Conservation (phyloP, 306 rosid species). For the Albizia julibrissin region DNA sequence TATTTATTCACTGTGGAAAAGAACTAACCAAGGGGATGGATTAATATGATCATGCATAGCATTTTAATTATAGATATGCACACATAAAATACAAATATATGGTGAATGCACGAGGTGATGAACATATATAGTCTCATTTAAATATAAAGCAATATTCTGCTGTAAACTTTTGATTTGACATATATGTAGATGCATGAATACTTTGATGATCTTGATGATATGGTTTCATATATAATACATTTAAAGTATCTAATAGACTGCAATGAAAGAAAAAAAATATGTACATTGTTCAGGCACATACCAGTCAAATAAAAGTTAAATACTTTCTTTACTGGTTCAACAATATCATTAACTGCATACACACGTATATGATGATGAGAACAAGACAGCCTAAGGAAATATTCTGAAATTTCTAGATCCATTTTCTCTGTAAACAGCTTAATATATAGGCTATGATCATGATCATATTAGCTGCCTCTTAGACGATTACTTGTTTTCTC, state of each 20-base stretch:
- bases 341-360: background rate
- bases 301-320: background rate
- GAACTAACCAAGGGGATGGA: background rate
- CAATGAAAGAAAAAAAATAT: background rate
- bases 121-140: background rate
- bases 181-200: background rate
- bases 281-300: background rate
- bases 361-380: background rate
- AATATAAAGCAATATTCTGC: background rate
- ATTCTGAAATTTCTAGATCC: background rate
- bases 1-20: background rate
- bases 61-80: background rate
- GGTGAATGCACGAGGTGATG: background rate
- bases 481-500: background rate
- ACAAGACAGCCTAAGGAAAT: background rate
- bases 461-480: background rate
- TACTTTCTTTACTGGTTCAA: background rate
- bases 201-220: slow-evolving; percentile 1
- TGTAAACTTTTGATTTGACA: background rate
- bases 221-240: background rate
- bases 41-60: background rate
- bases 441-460: background rate
- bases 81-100: background rate
- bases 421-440: background rate
- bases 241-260: background rate